These are phyloP conservation scores for Lyophyllum decastes DNA, from an alignment of 768 basidiomycete genomes.

Conservation along the genomic window DNA sequence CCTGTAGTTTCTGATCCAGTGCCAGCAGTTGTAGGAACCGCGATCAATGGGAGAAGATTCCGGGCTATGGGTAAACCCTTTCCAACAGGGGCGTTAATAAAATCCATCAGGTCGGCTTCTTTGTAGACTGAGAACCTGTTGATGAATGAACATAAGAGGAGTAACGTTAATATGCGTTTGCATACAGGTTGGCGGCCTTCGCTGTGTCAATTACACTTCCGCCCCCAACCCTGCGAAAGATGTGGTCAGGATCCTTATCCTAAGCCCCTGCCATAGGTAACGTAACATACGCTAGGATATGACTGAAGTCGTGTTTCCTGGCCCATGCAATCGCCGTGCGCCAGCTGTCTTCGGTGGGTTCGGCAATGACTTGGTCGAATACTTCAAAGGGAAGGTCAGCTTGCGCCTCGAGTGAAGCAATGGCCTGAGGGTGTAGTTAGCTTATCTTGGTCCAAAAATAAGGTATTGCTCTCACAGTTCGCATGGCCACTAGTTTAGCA, in stretches of 20 bases:
- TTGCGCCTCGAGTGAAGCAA: conserved; percentile 80
- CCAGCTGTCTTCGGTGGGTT: conserved; percentile 93
- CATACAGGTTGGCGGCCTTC: conserved; percentile 89
- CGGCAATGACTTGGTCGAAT: conserved; percentile 79
- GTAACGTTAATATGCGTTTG: not conserved
- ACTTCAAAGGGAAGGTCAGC: conserved; percentile 78
- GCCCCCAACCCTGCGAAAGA: conserved; percentile 72
- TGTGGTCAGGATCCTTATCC: not conserved
- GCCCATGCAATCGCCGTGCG: conserved; percentile 88
- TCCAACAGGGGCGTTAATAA: conserved; percentile 95
- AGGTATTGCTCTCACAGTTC: conserved; percentile 53
- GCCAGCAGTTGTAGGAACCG: conserved; percentile 74
- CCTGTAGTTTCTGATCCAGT: conserved; percentile 96
- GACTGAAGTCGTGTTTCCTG: conserved; percentile 84
- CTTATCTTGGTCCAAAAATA: not conserved
- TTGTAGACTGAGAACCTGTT: conserved; percentile 85
- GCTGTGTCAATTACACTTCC: conserved; percentile 96
- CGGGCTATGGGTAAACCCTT: conserved; percentile 84
- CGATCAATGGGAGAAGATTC: conserved; percentile 80
- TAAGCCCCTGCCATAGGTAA: not conserved
- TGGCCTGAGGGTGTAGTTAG: conserved; percentile 45
- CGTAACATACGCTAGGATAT: conserved; percentile 79
- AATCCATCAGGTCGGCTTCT: conserved; percentile 92
- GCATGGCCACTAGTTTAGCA: conserved; percentile 79
- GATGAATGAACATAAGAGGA: not conserved